Evolutionary conservation across 192 early-diverging fungal species (phyloP), one percentile per base, ranked within the genome.

Genomic region (Coemansia sp.): DNA sequence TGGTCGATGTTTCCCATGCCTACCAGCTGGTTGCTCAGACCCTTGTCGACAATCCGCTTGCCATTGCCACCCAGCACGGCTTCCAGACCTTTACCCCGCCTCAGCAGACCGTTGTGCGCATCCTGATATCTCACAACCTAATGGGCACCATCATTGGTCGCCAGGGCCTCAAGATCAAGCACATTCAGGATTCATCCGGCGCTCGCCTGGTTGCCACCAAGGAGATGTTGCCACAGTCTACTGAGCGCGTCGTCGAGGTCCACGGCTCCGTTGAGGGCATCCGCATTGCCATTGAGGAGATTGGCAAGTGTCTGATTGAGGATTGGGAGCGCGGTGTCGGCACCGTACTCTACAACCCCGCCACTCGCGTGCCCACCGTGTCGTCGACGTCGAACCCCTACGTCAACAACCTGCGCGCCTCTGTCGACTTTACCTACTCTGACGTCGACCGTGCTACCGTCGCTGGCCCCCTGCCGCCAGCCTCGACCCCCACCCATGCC

Each of bases 71-170:
- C 33, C 66, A 74, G 62, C 61, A 71, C 4, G 68, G 68, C 46
- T 64, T 82, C 53, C 87, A 85, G 49, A 82, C 85, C 59, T 78
- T 85, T 26, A 55, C 84, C 52, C 86, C 87, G 64, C 63, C 75
- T 42, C 38, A 49, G 55, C 84, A 80, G 65, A 87, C 90, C 13
- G 87, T 90, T 6, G 84, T 98, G 60, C 91, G 95, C 28, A 77
- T 99, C 19, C 86, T 99, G 70, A 94, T 99, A 69, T 94, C 96
- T 26, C 91, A 96, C 78, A 87, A 89, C 68, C 81, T 93, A 49
- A 95, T 99, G 90, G 93, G 93, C 21, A 91, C 90, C 61, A 87
- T 99, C 66, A 97, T 99, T 81, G 97, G 97, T 40, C 93, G 95
- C 68, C 89, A 90, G 74, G 96, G 96, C 55, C 71, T 87, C 64